phyloP scores from a whole-genome alignment of 768 basidiomycete species.

The Leccinum broughii region DNA sequence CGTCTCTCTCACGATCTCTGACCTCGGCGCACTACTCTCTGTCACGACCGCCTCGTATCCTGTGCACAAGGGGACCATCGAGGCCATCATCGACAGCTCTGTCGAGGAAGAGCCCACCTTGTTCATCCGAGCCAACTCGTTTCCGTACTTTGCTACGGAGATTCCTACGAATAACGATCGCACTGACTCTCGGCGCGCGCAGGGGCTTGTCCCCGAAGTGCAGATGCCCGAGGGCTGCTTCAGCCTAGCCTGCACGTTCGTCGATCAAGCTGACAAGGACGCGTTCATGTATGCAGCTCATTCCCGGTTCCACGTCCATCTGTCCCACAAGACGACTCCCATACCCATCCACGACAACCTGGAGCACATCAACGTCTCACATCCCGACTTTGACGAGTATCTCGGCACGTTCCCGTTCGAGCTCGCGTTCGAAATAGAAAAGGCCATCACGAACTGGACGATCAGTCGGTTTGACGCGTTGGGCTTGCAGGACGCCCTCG shows the following conservation, averaged over 20 bases:
- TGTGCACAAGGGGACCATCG: constrained; percentile 17
- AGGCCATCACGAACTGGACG: constrained; percentile 33
- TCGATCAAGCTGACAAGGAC: constrained; percentile 22
- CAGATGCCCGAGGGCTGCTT: constrained; percentile 32
- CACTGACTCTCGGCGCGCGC: constrained; percentile 18
- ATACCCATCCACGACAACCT: constrained; percentile 19
- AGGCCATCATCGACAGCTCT: constrained; percentile 19
- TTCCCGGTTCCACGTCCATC: constrained; percentile 23
- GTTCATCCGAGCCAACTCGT: constrained; percentile 36
- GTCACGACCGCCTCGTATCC: constrained; percentile 24
- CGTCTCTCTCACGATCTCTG: neutral
- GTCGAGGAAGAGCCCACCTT: constrained; percentile 16
- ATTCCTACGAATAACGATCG: neutral
- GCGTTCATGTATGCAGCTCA: constrained; percentile 31
- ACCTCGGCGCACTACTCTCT: neutral
- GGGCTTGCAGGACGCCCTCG: constrained; percentile 22
- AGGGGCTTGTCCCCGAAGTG: constrained; percentile 28
- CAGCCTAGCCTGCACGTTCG: constrained; percentile 33
- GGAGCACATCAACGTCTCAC: neutral
- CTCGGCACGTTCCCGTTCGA: constrained; percentile 33
- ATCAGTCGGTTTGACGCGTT: constrained; percentile 25
- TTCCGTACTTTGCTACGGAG: constrained; percentile 28
- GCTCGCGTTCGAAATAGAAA: constrained; percentile 41
- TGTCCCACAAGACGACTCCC: neutral
- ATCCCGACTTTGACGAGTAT: constrained; percentile 20